Evolutionary conservation across 805 yeast genomes (phyloP).

Genomic region (Kodamaea neixiangensis): DNA sequence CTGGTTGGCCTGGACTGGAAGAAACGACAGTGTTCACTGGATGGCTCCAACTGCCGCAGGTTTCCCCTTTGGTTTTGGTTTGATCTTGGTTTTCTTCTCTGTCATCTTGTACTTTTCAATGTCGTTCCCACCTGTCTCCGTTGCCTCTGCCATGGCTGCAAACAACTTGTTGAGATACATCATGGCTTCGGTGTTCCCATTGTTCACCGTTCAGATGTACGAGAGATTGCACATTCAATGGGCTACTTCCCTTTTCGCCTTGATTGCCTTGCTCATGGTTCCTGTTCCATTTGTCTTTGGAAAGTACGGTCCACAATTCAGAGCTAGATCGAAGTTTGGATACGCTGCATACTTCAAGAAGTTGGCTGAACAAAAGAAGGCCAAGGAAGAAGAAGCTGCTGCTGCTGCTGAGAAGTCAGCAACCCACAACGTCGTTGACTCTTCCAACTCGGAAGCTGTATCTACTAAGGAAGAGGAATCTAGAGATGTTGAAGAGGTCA

Average conservation of each 20-base stretch:
- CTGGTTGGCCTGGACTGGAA: constrained; percentile 83
- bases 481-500: constrained; percentile 7
- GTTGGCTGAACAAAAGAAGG: constrained; percentile 24
- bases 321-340: constrained; percentile 60
- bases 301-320: constrained; percentile 56
- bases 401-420: constrained; percentile 10
- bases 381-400: constrained; percentile 15
- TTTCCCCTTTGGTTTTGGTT: constrained; percentile 74
- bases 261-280: constrained; percentile 65
- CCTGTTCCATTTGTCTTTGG: constrained; percentile 77
- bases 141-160: constrained; percentile 90
- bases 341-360: constrained; percentile 46
- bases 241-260: constrained; percentile 72
- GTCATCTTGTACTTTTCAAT: constrained; percentile 67
- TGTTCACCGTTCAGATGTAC: constrained; percentile 86
- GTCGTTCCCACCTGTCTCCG: constrained; percentile 71
- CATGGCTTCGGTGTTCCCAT: constrained; percentile 77
- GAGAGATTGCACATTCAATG: constrained; percentile 67
- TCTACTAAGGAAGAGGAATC: not conserved
- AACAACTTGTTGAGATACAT: constrained; percentile 77
- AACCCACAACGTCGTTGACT: constrained; percentile 8
- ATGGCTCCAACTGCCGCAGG: constrained; percentile 77
- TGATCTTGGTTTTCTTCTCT: constrained; percentile 70
- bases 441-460: constrained; percentile 10
- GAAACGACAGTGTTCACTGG: constrained; percentile 60